Evolutionary conservation across 2,329 filamentous ascomycete genomes (phyloP).

Genomic region (Fusarium sp.): DNA sequence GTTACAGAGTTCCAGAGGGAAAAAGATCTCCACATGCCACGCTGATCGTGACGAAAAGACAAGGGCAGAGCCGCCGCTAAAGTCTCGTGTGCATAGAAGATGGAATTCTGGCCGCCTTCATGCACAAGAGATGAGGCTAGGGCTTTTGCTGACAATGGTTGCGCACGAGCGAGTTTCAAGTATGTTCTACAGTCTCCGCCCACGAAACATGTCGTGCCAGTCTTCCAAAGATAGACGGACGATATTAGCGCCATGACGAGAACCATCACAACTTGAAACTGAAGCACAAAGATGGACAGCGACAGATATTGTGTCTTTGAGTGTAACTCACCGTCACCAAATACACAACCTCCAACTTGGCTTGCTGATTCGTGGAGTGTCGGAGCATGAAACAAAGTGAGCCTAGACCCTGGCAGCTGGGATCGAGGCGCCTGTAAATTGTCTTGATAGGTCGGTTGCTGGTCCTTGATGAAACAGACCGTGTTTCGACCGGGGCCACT

Average conservation of each 20-base stretch:
- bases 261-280: conserved; percentile 8
- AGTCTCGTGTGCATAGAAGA: conserved; percentile 6
- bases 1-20: conserved; percentile 24
- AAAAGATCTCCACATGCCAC: conserved; percentile 27
- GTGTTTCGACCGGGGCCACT: conserved; percentile 42
- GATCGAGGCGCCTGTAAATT: conserved; percentile 35
- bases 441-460: conserved; percentile 39
- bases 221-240: conserved; percentile 5
- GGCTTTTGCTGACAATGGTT: conserved; percentile 14
- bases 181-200: conserved; percentile 1
- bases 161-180: conserved; percentile 12
- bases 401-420: conserved; percentile 39
- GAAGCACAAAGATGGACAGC: conserved; percentile 18
- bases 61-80: conserved; percentile 35
- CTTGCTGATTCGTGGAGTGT: conserved; percentile 38
- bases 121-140: conserved; percentile 31
- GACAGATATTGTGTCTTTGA: conserved; percentile 7
- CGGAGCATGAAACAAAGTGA: conserved; percentile 42
- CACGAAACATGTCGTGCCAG: conserved; percentile 5
- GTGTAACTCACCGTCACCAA: conserved; percentile 3
- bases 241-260: background rate
- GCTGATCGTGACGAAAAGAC: conserved; percentile 32
- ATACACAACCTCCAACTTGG: background rate
- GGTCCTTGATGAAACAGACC: conserved; percentile 42
- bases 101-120: conserved; percentile 14